These are phyloP conservation scores for Sambucus nigra DNA, from an alignment of 129 eudicot genomes.

Conservation along the genomic window DNA sequence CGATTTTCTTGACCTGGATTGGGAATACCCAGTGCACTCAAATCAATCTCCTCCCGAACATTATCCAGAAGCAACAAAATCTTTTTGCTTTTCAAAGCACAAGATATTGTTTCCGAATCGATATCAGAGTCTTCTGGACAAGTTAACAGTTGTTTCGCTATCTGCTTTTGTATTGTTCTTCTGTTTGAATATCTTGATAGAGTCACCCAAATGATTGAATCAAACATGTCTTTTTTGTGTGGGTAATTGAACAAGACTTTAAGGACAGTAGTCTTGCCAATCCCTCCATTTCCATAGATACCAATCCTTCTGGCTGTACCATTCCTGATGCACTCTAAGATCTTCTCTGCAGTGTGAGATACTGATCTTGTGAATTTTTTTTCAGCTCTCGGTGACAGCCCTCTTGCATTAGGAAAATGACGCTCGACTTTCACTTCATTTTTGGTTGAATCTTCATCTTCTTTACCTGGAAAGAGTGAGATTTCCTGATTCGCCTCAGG, in stretches of 20 bases:
- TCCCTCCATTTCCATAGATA: slow-evolving; percentile 13
- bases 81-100: background rate
- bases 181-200: background rate
- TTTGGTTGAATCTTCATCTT: too few species aligned
- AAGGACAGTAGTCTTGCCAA: slow-evolving; percentile 16
- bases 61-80: slow-evolving; percentile 11
- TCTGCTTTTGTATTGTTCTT: background rate
- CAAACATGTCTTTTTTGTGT: background rate
- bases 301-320: slow-evolving; percentile 1
- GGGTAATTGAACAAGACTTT: background rate
- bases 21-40: slow-evolving; percentile 11
- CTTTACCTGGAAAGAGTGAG: too few species aligned
- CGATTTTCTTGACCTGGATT: background rate
- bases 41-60: slow-evolving; percentile 7
- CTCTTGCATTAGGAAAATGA: too few species aligned
- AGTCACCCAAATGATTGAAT: background rate
- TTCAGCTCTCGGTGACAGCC: background rate
- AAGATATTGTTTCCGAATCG: background rate
- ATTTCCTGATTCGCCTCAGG: too few species aligned
- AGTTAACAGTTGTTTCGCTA: background rate
- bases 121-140: background rate
- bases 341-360: background rate
- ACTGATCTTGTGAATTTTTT: background rate
- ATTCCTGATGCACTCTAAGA: background rate
- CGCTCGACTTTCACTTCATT: too few species aligned